Percentiles rank a stretch among this genome's conserved stretches.
Conservation (phyloP, 805 yeast genomes). For the Sugiyamaella floridensis region DNA sequence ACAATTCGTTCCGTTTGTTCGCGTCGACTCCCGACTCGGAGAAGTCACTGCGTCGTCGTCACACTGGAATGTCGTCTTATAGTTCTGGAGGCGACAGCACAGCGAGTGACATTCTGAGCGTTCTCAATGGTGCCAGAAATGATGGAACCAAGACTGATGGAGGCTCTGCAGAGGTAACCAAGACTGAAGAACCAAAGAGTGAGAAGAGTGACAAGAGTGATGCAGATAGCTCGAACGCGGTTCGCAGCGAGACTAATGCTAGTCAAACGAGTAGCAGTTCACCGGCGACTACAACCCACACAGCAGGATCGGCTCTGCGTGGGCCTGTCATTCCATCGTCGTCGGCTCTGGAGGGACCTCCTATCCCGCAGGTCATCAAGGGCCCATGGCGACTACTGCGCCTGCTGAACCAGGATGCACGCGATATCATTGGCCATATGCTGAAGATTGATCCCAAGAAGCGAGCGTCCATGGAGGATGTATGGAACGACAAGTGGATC, state of each 20-base stretch:
- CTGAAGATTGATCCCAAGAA: slow-evolving; percentile 50
- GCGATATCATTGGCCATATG: slow-evolving; percentile 59
- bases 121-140: background rate
- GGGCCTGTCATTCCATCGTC: background rate
- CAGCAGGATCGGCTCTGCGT: background rate
- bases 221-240: slow-evolving; percentile 14
- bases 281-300: background rate
- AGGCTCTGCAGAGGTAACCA: background rate
- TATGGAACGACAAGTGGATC: slow-evolving; percentile 54
- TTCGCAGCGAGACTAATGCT: slow-evolving; percentile 1
- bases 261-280: background rate
- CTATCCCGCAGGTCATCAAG: slow-evolving; percentile 25
- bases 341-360: slow-evolving; percentile 13
- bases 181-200: background rate
- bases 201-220: background rate
- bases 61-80: slow-evolving; percentile 21
- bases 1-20: slow-evolving; percentile 68
- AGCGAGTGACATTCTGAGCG: background rate
- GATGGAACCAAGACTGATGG: background rate
- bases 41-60: background rate
- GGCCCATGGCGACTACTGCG: slow-evolving; percentile 73
- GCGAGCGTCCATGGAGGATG: slow-evolving; percentile 53
- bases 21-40: slow-evolving; percentile 19
- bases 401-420: slow-evolving; percentile 60
- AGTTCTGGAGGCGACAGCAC: background rate